A percentile compares a stretch with the other conserved stretches of the same genome.
Conservation (phyloP, 768 basidiomycete species). For the Termitomyces sp. region DNA sequence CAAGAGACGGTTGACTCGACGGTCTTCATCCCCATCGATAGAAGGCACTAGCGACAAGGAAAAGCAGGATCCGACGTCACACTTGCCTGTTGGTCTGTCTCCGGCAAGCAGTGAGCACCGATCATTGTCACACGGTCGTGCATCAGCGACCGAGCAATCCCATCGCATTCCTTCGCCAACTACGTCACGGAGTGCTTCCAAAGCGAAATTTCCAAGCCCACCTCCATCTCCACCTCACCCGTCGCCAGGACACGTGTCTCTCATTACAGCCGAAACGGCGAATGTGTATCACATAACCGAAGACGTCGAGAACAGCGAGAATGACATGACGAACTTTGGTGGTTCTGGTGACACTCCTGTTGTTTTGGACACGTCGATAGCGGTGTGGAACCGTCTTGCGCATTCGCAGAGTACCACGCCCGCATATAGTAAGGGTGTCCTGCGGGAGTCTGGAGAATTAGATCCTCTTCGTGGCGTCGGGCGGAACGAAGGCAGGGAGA, state of each 20-base stretch:
- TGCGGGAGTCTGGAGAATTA: background rate
- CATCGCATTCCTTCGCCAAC: background rate
- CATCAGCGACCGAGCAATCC: background rate
- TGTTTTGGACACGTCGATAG: constrained; percentile 45
- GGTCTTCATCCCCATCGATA: background rate
- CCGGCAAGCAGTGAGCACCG: background rate
- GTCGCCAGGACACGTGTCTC: background rate
- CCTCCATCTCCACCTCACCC: background rate
- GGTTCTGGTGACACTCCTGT: constrained; percentile 12
- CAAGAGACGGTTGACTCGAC: constrained; percentile 2
- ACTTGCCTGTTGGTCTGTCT: background rate
- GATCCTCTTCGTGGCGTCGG: background rate
- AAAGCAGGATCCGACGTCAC: background rate
- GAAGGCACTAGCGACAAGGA: background rate
- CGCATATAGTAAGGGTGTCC: background rate
- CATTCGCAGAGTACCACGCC: background rate
- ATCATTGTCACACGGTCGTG: background rate
- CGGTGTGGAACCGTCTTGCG: constrained; percentile 31
- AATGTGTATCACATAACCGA: background rate
- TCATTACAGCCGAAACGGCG: background rate
- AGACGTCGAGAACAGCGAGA: background rate
- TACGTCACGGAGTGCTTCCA: background rate
- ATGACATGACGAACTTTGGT: constrained; percentile 2
- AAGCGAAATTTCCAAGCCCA: background rate
- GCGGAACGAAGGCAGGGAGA: background rate